Evolutionary conservation across 805 yeast species (phyloP).

Genomic region (Suhomyces emberorum): DNA sequence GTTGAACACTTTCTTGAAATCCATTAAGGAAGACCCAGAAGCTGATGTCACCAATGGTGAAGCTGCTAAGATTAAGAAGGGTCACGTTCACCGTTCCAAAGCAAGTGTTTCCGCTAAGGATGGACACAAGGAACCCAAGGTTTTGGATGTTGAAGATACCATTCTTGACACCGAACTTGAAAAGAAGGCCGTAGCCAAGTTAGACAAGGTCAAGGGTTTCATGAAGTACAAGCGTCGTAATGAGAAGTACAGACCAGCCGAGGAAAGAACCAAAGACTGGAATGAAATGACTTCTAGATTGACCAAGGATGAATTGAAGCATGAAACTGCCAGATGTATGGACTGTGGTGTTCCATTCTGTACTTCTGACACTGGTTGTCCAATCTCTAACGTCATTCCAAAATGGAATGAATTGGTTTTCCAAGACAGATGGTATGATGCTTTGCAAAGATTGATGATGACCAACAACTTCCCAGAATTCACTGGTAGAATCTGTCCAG

Average conservation of each 20-base stretch:
- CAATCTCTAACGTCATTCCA: slow-evolving; percentile 94
- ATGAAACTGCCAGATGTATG: slow-evolving; percentile 97
- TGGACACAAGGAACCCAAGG: slow-evolving; percentile 65
- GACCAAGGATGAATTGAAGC: slow-evolving; percentile 79
- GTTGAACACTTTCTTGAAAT: slow-evolving; percentile 60
- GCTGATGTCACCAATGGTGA: slow-evolving; percentile 90
- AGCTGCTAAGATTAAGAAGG: slow-evolving; percentile 55
- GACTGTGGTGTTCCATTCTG: slow-evolving; percentile 99
- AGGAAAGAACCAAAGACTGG: slow-evolving; percentile 84
- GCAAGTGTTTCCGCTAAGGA: slow-evolving; percentile 23
- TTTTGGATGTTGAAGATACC: slow-evolving; percentile 87
- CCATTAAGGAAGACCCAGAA: slow-evolving; percentile 77
- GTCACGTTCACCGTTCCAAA: slow-evolving; percentile 39
- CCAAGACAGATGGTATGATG: slow-evolving; percentile 92
- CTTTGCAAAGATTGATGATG: slow-evolving; percentile 85
- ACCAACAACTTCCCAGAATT: slow-evolving; percentile 99
- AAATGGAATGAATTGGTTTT: slow-evolving; percentile 97
- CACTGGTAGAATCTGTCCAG: slow-evolving; percentile 97
- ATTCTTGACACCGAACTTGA: slow-evolving; percentile 66
- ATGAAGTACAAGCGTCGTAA: slow-evolving; percentile 88
- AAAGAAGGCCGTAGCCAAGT: slow-evolving; percentile 55
- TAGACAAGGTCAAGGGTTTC: slow-evolving; percentile 86
- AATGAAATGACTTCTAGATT: slow-evolving; percentile 79
- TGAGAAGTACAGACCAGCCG: slow-evolving; percentile 79
- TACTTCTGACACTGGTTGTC: slow-evolving; percentile 97